Evolutionary conservation across 305 asterid species (phyloP), one percentile per base, ranked within the genome.

Genomic region (Withania somnifera): DNA sequence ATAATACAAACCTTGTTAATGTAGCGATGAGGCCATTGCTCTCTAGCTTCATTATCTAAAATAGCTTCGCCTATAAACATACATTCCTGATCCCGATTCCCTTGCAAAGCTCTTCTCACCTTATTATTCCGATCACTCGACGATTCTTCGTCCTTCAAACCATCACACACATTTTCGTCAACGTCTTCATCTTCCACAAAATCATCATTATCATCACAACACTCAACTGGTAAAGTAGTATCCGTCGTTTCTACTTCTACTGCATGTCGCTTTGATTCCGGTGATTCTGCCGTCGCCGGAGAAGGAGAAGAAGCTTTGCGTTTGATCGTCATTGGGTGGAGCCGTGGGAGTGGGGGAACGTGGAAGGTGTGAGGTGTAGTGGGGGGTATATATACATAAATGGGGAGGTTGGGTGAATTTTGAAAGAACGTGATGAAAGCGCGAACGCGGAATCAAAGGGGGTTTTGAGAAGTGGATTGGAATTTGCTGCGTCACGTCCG

Each of bases 81-180:
- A 19, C 47, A 47, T 1, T 4, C 79, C 0, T 11, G 76, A 1
- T 76, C 85, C 20, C 83, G 84, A 8, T 75, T 79, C 1, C 24
- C 86, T 11, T 71, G 85, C 34, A 71, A 58, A 26, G 78, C 86
- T 5, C 53, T 53, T 36, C 78, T 54, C 36, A 30, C 24, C 58
- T 85, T n/a, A n/a, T n/a, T n/a, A n/a, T n/a, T 77, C 83, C 40
- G 47, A 15, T 34, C 26, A 3, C 7, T 57, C 26, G 40, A 67
- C 9, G 47, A 51, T 3, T 63, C 24, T 11, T 11, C 1, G 6
- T 11, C 42, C 9, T 11, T 52, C 9, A 30, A 10, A 8, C 40
- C 30, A 1, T 60, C 57, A 3, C 10, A 7, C 26, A 11, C 78
- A 28, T 42, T 24, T 2, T 56, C 58, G 0, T 34, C 40, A 34